Percentiles rank a stretch among this genome's conserved stretches.
phyloP scores from a whole-genome alignment of 768 basidiomycete species.

The Termitomyces sp. region DNA sequence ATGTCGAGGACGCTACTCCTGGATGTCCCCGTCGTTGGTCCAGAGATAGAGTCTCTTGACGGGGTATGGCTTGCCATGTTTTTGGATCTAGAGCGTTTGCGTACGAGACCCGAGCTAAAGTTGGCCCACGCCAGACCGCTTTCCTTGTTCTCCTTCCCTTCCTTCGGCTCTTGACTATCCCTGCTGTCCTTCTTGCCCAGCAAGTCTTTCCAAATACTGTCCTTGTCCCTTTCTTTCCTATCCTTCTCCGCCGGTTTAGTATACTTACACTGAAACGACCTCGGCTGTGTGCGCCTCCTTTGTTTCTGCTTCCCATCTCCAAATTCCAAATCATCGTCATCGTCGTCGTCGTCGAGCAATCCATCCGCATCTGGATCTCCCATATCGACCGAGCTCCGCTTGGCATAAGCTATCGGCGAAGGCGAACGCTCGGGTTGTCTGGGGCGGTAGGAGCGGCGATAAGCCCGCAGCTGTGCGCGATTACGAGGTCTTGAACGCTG shows the following conservation, averaged over 20 bases:
- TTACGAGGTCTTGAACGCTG: constrained; percentile 8
- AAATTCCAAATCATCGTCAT: background rate
- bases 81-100: constrained; percentile 8
- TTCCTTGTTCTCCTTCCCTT: constrained; percentile 8
- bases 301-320: background rate
- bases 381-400: constrained; percentile 17
- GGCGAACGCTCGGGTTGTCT: constrained; percentile 11
- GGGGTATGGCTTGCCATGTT: background rate
- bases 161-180: background rate
- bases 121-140: background rate
- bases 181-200: constrained; percentile 4
- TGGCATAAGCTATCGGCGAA: constrained; percentile 25
- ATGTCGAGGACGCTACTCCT: constrained; percentile 20
- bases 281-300: constrained; percentile 19
- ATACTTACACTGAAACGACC: constrained; percentile 26
- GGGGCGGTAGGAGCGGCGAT: constrained; percentile 12
- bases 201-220: background rate
- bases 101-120: background rate
- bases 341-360: background rate
- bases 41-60: background rate
- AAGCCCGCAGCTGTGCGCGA: constrained; percentile 13
- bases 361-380: background rate
- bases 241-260: constrained; percentile 14
- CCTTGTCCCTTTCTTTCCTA: background rate
- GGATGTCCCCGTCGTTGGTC: background rate